These are phyloP conservation scores for Euphrasia arctica DNA, from an alignment of 305 asterid species.

Conservation along the genomic window DNA sequence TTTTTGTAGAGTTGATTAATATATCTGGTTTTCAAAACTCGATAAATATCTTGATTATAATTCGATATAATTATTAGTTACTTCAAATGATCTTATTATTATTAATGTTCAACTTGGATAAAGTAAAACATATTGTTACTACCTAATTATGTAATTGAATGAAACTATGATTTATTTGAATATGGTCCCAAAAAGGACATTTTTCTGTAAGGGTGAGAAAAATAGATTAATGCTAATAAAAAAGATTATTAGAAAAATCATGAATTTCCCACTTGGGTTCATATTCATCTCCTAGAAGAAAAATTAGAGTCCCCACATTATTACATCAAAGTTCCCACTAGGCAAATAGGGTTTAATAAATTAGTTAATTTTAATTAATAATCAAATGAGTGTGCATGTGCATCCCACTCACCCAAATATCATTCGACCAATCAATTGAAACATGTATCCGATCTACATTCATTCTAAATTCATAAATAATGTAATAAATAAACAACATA, in stretches of 20 bases:
- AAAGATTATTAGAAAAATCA: neutral
- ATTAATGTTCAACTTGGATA: conserved; percentile 15
- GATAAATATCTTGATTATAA: no score
- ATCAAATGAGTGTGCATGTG: neutral
- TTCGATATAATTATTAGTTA: neutral
- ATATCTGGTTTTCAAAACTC: no score
- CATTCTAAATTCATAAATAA: no score
- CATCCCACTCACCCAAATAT: neutral
- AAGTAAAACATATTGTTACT: neutral
- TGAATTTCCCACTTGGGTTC: neutral
- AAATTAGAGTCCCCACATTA: conserved; percentile 11
- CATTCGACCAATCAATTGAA: conserved; percentile 10
- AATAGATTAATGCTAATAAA: neutral
- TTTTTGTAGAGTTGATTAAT: neutral
- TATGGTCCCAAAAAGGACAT: conserved; percentile 12
- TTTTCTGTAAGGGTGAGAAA: neutral
- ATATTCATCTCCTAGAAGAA: neutral
- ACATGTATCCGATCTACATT: neutral
- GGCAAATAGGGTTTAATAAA: conserved; percentile 10
- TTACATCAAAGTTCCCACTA: conserved; percentile 10
- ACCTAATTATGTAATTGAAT: conserved; percentile 6
- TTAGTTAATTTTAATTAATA: neutral
- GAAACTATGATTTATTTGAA: neutral
- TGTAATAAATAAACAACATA: neutral
- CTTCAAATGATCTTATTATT: neutral